Evolutionary conservation across 1,139 yeast genomes (phyloP).

Genomic region (Geotrichum bryndzae): DNA sequence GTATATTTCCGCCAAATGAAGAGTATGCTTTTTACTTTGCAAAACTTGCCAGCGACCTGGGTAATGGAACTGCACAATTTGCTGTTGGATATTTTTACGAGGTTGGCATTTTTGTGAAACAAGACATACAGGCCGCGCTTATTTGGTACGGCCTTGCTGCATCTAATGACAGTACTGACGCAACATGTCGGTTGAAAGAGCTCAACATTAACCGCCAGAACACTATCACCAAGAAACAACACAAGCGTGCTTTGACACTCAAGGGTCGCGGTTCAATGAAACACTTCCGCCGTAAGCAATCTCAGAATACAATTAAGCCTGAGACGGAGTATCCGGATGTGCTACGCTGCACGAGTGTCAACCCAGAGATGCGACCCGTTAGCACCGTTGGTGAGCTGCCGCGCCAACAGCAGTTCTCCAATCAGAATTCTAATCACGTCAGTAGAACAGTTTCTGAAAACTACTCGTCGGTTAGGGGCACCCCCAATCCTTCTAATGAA

Average conservation of each 20-base stretch:
- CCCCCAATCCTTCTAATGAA: background rate
- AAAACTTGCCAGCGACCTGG: slow-evolving; percentile 33
- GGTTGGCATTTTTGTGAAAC: slow-evolving; percentile 36
- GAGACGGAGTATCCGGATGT: slow-evolving; percentile 16
- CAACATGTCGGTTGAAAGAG: slow-evolving; percentile 29
- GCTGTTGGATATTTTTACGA: slow-evolving; percentile 40
- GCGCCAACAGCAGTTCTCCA: background rate
- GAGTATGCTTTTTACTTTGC: slow-evolving; percentile 38
- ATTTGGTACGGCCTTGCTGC: slow-evolving; percentile 33
- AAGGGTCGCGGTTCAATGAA: slow-evolving; percentile 27
- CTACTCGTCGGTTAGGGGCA: background rate
- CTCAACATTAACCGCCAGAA: slow-evolving; percentile 19
- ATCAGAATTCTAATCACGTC: background rate
- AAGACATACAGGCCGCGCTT: slow-evolving; percentile 30
- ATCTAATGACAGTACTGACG: slow-evolving; percentile 32
- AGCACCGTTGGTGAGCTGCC: background rate
- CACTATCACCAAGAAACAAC: slow-evolving; percentile 27
- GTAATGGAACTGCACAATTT: slow-evolving; percentile 36
- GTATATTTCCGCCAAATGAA: slow-evolving; percentile 32
- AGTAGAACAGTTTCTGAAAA: background rate
- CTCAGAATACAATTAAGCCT: slow-evolving; percentile 2
- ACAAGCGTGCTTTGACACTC: slow-evolving; percentile 25
- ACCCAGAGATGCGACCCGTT: slow-evolving; percentile 6
- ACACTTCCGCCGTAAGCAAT: slow-evolving; percentile 18
- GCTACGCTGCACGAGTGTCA: slow-evolving; percentile 8